Evolutionary conservation across 345 rosid genomes (phyloP).

Genomic region (Microthlaspi erraticum): DNA sequence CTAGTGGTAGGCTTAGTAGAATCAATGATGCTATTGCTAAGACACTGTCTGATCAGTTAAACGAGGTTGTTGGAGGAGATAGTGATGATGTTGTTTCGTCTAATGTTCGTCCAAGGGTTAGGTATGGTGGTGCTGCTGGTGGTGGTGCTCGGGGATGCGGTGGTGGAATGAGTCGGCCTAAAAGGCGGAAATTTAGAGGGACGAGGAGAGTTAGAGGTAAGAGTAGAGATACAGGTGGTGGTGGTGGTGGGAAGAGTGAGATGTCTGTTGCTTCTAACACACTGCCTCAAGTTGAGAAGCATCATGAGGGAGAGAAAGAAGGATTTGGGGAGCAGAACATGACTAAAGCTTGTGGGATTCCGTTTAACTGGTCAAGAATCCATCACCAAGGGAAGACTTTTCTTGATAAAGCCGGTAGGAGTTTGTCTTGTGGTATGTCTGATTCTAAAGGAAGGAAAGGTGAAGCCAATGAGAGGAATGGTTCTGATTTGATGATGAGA

Average conservation of each 20-base stretch:
- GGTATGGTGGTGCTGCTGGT: slow-evolving; percentile 42
- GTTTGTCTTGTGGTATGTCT: slow-evolving; percentile 91
- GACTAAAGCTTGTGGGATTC: slow-evolving; percentile 85
- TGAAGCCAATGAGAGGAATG: slow-evolving; percentile 59
- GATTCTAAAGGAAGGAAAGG: slow-evolving; percentile 72
- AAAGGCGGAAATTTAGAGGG: slow-evolving; percentile 77
- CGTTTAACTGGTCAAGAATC: slow-evolving; percentile 98
- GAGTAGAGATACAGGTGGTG: slow-evolving; percentile 57
- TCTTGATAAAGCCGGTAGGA: slow-evolving; percentile 94
- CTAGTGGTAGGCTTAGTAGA: slow-evolving; percentile 48
- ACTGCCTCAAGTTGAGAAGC: slow-evolving; percentile 60
- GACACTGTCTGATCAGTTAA: slow-evolving; percentile 72
- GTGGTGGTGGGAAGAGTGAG: slow-evolving; percentile 64
- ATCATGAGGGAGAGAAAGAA: slow-evolving; percentile 58
- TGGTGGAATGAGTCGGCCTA: slow-evolving; percentile 59
- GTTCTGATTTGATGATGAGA: slow-evolving; percentile 67
- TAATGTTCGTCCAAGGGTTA: slow-evolving; percentile 56
- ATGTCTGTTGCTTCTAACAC: slow-evolving; percentile 90
- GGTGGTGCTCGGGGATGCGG: slow-evolving; percentile 47
- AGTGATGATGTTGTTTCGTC: slow-evolving; percentile 86
- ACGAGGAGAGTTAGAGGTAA: slow-evolving; percentile 61
- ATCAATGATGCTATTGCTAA: slow-evolving; percentile 48
- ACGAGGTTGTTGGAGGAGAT: slow-evolving; percentile 58
- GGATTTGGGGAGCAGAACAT: slow-evolving; percentile 57
- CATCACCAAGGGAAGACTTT: slow-evolving; percentile 88